phyloP scores from a whole-genome alignment of 495 filamentous ascomycete species.

The Aspergillus wentii region DNA sequence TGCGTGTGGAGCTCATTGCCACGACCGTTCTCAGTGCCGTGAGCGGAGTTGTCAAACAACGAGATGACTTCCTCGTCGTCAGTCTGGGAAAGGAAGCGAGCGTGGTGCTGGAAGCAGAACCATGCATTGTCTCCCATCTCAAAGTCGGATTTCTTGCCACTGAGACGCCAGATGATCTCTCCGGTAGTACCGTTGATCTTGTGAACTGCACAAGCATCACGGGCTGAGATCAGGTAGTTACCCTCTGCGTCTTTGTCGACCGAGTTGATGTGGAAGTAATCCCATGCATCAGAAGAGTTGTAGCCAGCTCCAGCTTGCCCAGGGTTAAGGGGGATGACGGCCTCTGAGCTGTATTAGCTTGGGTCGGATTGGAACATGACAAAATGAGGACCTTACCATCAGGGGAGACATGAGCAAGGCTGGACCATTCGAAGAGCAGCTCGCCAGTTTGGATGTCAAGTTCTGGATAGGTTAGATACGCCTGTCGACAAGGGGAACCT shows the following conservation, averaged over 20 bases:
- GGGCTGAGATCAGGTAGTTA: slow-evolving; percentile 53
- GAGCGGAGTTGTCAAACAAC: slow-evolving; percentile 48
- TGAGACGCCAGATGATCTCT: slow-evolving; percentile 53
- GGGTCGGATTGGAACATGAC: too few relatives aligned
- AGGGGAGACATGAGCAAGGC: slow-evolving; percentile 36
- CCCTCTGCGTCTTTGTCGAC: slow-evolving; percentile 35
- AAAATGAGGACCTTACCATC: too few relatives aligned
- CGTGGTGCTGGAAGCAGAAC: slow-evolving; percentile 59
- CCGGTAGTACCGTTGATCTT: slow-evolving; percentile 53
- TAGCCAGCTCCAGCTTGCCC: slow-evolving; percentile 48
- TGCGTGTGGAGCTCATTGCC: slow-evolving; percentile 37
- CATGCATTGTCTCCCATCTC: slow-evolving; percentile 33
- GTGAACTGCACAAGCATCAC: slow-evolving; percentile 48
- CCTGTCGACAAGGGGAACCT: not conserved
- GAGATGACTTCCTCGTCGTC: slow-evolving; percentile 42
- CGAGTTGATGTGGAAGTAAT: slow-evolving; percentile 39
- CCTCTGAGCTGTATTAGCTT: too few relatives aligned
- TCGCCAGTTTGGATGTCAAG: slow-evolving; percentile 34
- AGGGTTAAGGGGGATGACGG: slow-evolving; percentile 46
- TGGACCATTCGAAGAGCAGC: slow-evolving; percentile 38
- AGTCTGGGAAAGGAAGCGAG: slow-evolving; percentile 41
- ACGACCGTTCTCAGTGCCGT: slow-evolving; percentile 35
- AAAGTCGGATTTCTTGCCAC: slow-evolving; percentile 42
- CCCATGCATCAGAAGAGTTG: slow-evolving; percentile 37
- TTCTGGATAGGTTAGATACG: slow-evolving; percentile 13